These are phyloP conservation scores for Favolaschia claudopus DNA, from an alignment of 768 basidiomycete species.

Conservation along the genomic window DNA sequence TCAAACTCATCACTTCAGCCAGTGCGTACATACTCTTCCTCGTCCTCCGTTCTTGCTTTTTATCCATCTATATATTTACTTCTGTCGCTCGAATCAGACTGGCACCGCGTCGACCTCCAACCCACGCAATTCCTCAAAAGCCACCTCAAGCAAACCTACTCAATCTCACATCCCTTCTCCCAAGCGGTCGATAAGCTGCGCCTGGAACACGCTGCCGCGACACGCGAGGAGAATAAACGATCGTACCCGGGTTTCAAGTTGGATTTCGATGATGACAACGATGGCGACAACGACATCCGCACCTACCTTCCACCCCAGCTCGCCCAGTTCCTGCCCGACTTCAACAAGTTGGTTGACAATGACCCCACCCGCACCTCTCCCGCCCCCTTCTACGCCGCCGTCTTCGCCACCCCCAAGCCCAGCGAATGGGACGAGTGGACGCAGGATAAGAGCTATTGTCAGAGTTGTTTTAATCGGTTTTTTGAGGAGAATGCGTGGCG, in stretches of 20 bases:
- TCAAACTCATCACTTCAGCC: neutral
- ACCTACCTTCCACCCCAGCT: too few species aligned
- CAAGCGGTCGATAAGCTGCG: neutral
- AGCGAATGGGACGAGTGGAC: neutral
- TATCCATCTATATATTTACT: neutral
- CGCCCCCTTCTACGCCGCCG: neutral
- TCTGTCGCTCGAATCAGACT: neutral
- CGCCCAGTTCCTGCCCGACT: too few species aligned
- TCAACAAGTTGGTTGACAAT: too few species aligned
- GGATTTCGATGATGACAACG: too few species aligned
- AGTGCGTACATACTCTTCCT: neutral
- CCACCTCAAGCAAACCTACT: neutral
- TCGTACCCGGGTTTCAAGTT: too few species aligned
- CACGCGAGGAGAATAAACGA: neutral
- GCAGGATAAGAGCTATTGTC: neutral
- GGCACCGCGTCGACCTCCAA: neutral
- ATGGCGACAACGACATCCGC: neutral
- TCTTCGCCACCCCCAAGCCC: neutral
- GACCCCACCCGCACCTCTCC: neutral
- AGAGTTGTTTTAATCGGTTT: neutral
- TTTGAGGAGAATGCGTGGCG: conserved; percentile 7
- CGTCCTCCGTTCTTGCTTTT: neutral
- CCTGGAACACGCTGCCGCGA: too few species aligned
- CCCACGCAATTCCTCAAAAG: neutral
- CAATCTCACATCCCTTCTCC: neutral